Evolutionary conservation across 2,329 filamentous ascomycete species (phyloP).

Genomic region (Chlorencoelia australis): DNA sequence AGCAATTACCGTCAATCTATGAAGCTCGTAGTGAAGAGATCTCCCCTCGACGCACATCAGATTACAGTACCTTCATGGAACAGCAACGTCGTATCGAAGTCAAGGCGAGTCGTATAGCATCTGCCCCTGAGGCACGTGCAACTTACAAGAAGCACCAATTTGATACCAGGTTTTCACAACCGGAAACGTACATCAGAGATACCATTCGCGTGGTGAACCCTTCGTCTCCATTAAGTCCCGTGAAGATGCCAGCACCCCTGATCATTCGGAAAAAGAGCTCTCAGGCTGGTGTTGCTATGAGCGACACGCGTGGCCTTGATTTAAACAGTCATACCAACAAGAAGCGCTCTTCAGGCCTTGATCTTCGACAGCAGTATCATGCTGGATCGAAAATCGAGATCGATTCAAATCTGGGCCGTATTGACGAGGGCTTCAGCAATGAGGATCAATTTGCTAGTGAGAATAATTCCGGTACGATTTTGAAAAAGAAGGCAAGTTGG

Average conservation of each 20-base stretch:
- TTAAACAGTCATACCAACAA: constrained; percentile 1
- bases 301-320: background rate
- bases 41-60: constrained; percentile 11
- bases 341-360: constrained; percentile 7
- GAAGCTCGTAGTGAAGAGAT: constrained; percentile 17
- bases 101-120: constrained; percentile 20
- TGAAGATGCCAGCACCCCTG: constrained; percentile 24
- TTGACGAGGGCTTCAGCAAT: constrained; percentile 12
- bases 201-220: constrained; percentile 24
- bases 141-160: constrained; percentile 1
- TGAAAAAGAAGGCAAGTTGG: constrained; percentile 25
- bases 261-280: constrained; percentile 25
- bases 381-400: constrained; percentile 5
- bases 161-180: constrained; percentile 11
- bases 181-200: constrained; percentile 11
- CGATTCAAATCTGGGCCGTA: constrained; percentile 11
- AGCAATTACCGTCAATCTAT: constrained; percentile 22
- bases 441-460: constrained; percentile 16
- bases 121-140: constrained; percentile 23
- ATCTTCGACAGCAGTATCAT: constrained; percentile 19
- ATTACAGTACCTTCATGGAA: constrained; percentile 7
- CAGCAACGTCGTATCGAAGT: constrained; percentile 9
- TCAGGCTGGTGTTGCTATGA: constrained; percentile 7
- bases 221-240: constrained; percentile 17
- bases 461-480: constrained; percentile 17